These are phyloP conservation scores for Galeopsis tetrahit DNA, from an alignment of 257 asterid genomes.

Conservation along the genomic window DNA sequence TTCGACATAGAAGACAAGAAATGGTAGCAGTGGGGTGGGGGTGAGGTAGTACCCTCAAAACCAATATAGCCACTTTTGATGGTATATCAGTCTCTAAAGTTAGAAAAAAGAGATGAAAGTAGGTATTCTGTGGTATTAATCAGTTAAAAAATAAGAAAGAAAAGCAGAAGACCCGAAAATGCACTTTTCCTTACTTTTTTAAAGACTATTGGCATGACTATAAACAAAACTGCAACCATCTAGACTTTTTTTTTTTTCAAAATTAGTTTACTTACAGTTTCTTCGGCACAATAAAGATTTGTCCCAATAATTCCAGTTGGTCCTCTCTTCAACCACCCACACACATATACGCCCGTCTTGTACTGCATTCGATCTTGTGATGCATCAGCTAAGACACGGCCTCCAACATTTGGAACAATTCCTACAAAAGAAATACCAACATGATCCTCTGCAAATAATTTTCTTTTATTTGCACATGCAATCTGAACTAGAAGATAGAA, in stretches of 20 bases:
- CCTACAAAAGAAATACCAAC: conserved; percentile 46
- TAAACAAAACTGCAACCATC: conserved; percentile 13
- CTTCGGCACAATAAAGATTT: conserved; percentile 84
- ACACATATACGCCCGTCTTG: conserved; percentile 73
- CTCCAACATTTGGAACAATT: conserved; percentile 75
- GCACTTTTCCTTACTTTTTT: not conserved
- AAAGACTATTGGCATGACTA: conserved; percentile 5
- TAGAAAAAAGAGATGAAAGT: too few relatives aligned
- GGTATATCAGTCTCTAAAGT: too few relatives aligned
- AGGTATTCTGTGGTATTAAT: too few relatives aligned
- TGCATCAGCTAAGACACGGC: conserved; percentile 60
- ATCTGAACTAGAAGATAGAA: conserved; percentile 7
- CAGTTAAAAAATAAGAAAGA: too few relatives aligned
- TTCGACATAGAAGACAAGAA: too few relatives aligned
- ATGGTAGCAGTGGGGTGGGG: too few relatives aligned
- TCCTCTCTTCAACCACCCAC: conserved; percentile 98
- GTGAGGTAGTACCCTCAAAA: too few relatives aligned
- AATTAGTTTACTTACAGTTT: conserved; percentile 59
- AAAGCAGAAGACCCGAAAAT: not conserved
- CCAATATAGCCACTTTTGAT: too few relatives aligned
- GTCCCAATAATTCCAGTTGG: conserved; percentile 88
- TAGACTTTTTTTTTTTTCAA: not conserved
- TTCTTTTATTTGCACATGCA: conserved; percentile 9
- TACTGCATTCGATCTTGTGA: conserved; percentile 43
- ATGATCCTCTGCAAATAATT: not conserved